These are phyloP conservation scores for Pseudogymnoascus sp. DNA, from an alignment of 2,329 filamentous ascomycete genomes.

Conservation along the genomic window DNA sequence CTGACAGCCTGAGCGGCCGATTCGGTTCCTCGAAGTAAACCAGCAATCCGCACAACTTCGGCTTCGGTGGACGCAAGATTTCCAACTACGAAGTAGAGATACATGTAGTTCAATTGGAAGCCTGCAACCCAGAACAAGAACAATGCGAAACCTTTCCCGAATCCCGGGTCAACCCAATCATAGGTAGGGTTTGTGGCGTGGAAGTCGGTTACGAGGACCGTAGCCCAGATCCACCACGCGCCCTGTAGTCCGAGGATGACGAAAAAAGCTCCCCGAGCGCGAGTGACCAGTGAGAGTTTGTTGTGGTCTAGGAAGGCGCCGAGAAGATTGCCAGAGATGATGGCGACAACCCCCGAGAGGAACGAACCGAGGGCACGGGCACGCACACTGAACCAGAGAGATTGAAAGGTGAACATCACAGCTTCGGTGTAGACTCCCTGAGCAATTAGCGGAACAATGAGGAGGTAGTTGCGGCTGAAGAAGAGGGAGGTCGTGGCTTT, in stretches of 20 bases:
- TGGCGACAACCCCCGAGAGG: constrained; percentile 57
- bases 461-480: constrained; percentile 50
- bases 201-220: constrained; percentile 55
- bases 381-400: constrained; percentile 62
- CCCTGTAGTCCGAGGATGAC: constrained; percentile 43
- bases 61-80: constrained; percentile 53
- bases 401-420: constrained; percentile 62
- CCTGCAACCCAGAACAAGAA: constrained; percentile 59
- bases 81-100: constrained; percentile 60
- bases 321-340: constrained; percentile 56
- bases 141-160: constrained; percentile 57
- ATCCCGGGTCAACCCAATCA: constrained; percentile 57
- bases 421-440: constrained; percentile 65
- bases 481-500: constrained; percentile 51
- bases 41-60: constrained; percentile 60
- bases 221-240: constrained; percentile 66
- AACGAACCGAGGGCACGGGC: constrained; percentile 63
- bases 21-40: constrained; percentile 60
- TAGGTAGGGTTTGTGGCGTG: constrained; percentile 47
- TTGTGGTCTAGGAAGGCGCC: constrained; percentile 33
- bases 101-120: constrained; percentile 65
- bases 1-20: constrained; percentile 66
- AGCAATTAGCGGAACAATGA: constrained; percentile 59
- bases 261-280: constrained; percentile 22
- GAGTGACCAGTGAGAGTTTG: constrained; percentile 18